phyloP scores from a whole-genome alignment of 1,284 basidiomycete species.

The Apiotrichum porosum region DNA sequence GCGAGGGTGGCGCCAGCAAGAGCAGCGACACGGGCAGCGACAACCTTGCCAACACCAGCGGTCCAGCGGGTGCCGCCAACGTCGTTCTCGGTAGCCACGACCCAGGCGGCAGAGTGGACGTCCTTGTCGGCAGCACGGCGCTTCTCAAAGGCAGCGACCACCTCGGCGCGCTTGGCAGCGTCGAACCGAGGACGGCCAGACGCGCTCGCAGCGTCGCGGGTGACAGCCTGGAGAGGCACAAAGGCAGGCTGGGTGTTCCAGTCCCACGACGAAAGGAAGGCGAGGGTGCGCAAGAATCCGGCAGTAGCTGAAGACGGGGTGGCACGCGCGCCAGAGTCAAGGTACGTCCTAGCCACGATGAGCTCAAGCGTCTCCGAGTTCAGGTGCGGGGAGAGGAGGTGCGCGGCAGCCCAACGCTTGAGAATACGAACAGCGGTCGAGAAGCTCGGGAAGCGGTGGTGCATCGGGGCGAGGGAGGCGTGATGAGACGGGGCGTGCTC shows the following conservation, averaged over 20 bases:
- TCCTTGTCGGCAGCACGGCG: constrained; percentile 47
- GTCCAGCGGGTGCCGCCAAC: constrained; percentile 72
- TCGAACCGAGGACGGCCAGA: constrained; percentile 44
- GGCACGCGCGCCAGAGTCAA: constrained; percentile 45
- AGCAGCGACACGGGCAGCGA: constrained; percentile 64
- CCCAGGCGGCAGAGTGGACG: constrained; percentile 62
- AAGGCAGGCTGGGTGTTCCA: constrained; percentile 58
- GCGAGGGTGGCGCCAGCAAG: constrained; percentile 68
- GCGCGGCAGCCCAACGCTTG: constrained; percentile 87
- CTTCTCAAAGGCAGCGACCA: constrained; percentile 54
- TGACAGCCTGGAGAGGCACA: constrained; percentile 46
- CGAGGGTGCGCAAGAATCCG: constrained; percentile 74
- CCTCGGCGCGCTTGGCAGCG: constrained; percentile 54
- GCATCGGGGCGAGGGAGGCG: constrained; percentile 70
- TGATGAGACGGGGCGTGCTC: constrained; percentile 79
- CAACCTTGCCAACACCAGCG: constrained; percentile 56
- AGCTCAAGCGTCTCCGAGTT: constrained; percentile 75
- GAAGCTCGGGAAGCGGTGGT: constrained; percentile 74
- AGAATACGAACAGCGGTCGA: constrained; percentile 78
- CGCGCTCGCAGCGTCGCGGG: constrained; percentile 32
- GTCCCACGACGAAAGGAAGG: constrained; percentile 75
- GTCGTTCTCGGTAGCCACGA: constrained; percentile 75
- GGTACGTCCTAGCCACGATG: constrained; percentile 62
- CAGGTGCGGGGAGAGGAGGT: constrained; percentile 75
- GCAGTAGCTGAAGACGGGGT: constrained; percentile 52